Conservation (phyloP, 768 basidiomycete species). For the Hygrophoropsis aurantiaca region DNA sequence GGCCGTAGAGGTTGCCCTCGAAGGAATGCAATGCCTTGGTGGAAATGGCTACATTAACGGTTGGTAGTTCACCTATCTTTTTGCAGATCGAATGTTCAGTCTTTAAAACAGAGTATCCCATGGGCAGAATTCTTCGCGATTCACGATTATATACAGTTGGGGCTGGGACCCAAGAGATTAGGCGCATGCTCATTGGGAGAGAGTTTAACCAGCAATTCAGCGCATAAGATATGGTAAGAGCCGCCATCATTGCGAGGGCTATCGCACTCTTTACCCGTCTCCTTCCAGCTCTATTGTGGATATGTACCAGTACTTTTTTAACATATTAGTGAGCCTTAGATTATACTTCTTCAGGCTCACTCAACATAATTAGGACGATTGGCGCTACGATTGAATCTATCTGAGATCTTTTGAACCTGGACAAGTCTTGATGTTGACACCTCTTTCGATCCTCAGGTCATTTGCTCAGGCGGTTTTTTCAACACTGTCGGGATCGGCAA, state of each 20-base stretch:
- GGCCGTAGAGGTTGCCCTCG: constrained; percentile 86
- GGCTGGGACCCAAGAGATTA: constrained; percentile 95
- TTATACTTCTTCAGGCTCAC: background rate
- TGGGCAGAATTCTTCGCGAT: constrained; percentile 85
- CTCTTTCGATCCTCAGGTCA: no score
- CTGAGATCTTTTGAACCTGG: no score
- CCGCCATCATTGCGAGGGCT: no score
- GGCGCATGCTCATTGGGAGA: constrained; percentile 90
- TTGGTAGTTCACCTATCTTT: constrained; percentile 26
- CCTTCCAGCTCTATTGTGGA: no score
- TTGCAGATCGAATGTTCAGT: background rate
- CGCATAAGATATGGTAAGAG: constrained; percentile 14
- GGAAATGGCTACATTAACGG: constrained; percentile 97
- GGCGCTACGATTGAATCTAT: background rate
- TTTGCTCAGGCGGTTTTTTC: no score
- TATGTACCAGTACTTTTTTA: no score
- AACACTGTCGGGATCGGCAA: no score
- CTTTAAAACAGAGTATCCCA: constrained; percentile 72
- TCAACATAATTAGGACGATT: background rate
- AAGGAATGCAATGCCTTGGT: constrained; percentile 91
- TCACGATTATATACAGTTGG: constrained; percentile 89
- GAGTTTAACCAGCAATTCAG: constrained; percentile 80
- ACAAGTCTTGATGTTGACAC: no score
- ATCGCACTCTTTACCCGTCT: no score
- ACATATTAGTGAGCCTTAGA: no score